Percentiles rank a stretch among this genome's conserved stretches.
Evolutionary conservation across 331 rosid genomes (phyloP).

Genomic region (Malus hybrid): DNA sequence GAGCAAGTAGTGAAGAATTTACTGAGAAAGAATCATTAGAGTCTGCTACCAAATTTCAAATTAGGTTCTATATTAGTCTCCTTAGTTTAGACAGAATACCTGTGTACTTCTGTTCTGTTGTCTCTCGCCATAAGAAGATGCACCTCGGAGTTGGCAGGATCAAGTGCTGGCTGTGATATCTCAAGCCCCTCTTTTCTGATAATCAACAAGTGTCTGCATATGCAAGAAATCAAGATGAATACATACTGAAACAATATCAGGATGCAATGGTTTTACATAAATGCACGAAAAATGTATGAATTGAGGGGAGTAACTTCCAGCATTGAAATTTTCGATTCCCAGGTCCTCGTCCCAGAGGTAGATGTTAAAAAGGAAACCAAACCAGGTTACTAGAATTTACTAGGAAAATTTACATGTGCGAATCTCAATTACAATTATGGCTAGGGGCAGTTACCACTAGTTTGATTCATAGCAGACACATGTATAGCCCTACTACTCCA

Average conservation of each 20-base stretch:
- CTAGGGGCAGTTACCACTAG: constrained; percentile 27
- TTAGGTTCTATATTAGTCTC: not conserved
- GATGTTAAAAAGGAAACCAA: not conserved
- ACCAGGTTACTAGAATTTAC: not conserved
- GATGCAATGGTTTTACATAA: not conserved
- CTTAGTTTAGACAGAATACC: constrained; percentile 2
- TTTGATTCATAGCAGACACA: constrained; percentile 31
- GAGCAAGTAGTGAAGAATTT: not conserved
- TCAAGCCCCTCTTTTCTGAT: constrained; percentile 17
- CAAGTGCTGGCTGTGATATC: constrained; percentile 29
- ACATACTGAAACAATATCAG: not conserved
- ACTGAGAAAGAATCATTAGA: not conserved
- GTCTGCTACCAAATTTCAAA: not conserved
- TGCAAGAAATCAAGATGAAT: not conserved
- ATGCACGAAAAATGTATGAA: not conserved
- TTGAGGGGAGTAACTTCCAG: constrained; percentile 19
- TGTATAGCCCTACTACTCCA: constrained; percentile 26
- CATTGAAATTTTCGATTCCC: constrained; percentile 34
- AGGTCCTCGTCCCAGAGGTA: constrained; percentile 50
- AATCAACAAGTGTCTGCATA: constrained; percentile 26
- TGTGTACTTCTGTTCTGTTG: constrained; percentile 19
- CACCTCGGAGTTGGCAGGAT: constrained; percentile 25
- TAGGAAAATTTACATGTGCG: not conserved
- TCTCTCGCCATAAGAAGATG: constrained; percentile 32
- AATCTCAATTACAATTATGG: no score